A percentile compares a stretch with the other conserved stretches of the same genome.
phyloP scores from a whole-genome alignment of 108 stramenopile species.

The Discostella pseudostelligera region DNA sequence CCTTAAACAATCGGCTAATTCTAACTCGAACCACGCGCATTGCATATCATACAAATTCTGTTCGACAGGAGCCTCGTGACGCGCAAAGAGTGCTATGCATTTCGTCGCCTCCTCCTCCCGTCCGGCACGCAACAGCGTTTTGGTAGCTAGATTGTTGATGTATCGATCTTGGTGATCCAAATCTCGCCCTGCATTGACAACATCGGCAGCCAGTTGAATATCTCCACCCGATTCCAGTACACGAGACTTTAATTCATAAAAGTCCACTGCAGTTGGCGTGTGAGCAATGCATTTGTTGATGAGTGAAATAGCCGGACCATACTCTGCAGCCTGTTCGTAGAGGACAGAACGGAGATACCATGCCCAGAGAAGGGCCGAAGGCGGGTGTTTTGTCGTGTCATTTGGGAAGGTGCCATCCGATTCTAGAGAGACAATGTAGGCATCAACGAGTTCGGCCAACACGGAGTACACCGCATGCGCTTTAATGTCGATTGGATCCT shows the following conservation, averaged over 20 bases:
- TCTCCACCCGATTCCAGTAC: slow-evolving; percentile 88
- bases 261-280: slow-evolving; percentile 91
- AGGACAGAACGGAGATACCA: slow-evolving; percentile 84
- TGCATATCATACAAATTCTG: slow-evolving; percentile 97
- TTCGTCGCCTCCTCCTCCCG: slow-evolving; percentile 78
- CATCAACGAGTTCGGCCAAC: slow-evolving; percentile 63
- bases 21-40: slow-evolving; percentile 97
- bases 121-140: slow-evolving; percentile 92
- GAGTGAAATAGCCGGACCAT: slow-evolving; percentile 63
- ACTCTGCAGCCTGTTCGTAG: slow-evolving; percentile 79
- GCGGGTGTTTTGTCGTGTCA: slow-evolving; percentile 51
- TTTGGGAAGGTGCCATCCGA: slow-evolving; percentile 46
- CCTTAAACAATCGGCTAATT: slow-evolving; percentile 73
- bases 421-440: slow-evolving; percentile 59
- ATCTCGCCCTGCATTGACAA: slow-evolving; percentile 82
- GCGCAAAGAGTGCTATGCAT: slow-evolving; percentile 81
- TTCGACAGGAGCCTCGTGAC: slow-evolving; percentile 93
- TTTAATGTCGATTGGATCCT: slow-evolving; percentile 77
- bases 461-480: slow-evolving; percentile 55
- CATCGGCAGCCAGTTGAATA: slow-evolving; percentile 82
- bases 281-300: slow-evolving; percentile 90
- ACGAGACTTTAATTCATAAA: slow-evolving; percentile 84
- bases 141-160: slow-evolving; percentile 97
- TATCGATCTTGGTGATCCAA: slow-evolving; percentile 96
- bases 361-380: slow-evolving; percentile 82